phyloP scores from a whole-genome alignment of 2,329 filamentous ascomycete genomes.

The Neonectria ditissima region DNA sequence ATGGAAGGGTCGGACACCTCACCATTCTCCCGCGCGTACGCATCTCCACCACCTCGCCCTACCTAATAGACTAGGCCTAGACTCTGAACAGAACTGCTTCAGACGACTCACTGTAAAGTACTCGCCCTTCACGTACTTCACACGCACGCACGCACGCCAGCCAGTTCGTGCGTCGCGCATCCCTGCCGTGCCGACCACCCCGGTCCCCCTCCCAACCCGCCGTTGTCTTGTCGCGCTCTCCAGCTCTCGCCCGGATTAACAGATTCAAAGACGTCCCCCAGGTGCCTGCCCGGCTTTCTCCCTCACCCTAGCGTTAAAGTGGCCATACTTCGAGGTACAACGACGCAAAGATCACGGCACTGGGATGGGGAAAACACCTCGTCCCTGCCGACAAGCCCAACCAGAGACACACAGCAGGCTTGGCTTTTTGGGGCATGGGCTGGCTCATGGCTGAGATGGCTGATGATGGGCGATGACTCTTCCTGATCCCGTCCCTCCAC shows the following conservation, averaged over 20 bases:
- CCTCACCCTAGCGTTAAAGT: slow-evolving; percentile 9
- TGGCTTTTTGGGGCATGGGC: slow-evolving; percentile 14
- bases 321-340: slow-evolving; percentile 11
- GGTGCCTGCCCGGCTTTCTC: slow-evolving; percentile 11
- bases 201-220: slow-evolving; percentile 42
- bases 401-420: slow-evolving; percentile 7
- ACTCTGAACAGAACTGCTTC: slow-evolving; percentile 27
- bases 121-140: slow-evolving; percentile 27
- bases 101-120: slow-evolving; percentile 19
- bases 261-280: neutral
- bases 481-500: slow-evolving; percentile 26
- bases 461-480: slow-evolving; percentile 43
- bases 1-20: slow-evolving; percentile 23
- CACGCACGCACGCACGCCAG: slow-evolving; percentile 38
- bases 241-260: slow-evolving; percentile 12
- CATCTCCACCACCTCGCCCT: slow-evolving; percentile 37
- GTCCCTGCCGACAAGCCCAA: slow-evolving; percentile 15
- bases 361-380: slow-evolving; percentile 14
- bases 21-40: slow-evolving; percentile 12
- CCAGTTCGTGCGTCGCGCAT: slow-evolving; percentile 45
- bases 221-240: slow-evolving; percentile 22
- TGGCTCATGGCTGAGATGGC: slow-evolving; percentile 26
- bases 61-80: slow-evolving; percentile 17
- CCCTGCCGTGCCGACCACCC: slow-evolving; percentile 42
- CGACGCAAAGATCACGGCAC: slow-evolving; percentile 7